Evolutionary conservation across 768 basidiomycete genomes (phyloP).

Genomic region (Epithele typhae): DNA sequence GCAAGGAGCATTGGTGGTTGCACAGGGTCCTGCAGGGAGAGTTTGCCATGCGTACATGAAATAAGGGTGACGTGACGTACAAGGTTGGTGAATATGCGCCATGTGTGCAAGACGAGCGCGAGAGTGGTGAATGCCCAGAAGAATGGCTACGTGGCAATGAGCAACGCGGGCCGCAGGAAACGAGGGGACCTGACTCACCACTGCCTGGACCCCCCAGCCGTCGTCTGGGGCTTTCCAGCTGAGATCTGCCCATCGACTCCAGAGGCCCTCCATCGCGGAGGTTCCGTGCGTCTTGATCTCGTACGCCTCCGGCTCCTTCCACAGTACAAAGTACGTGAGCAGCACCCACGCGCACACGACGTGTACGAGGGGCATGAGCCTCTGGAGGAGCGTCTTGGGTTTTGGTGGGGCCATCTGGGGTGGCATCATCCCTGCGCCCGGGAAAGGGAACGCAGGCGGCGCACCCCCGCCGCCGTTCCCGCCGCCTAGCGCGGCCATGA

Average conservation of each 20-base stretch:
- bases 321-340: slow-evolving; percentile 64
- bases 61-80: slow-evolving; percentile 36
- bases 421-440: slow-evolving; percentile 20
- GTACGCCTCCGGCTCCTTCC: slow-evolving; percentile 54
- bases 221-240: slow-evolving; percentile 34
- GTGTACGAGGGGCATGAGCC: slow-evolving; percentile 63
- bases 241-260: slow-evolving; percentile 65
- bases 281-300: slow-evolving; percentile 31
- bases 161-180: neutral
- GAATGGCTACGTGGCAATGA: slow-evolving; percentile 44
- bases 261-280: slow-evolving; percentile 31
- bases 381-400: slow-evolving; percentile 46
- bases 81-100: slow-evolving; percentile 65
- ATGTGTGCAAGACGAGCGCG: slow-evolving; percentile 65
- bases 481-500: slow-evolving; percentile 29
- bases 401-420: slow-evolving; percentile 15
- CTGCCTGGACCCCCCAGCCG: slow-evolving; percentile 47
- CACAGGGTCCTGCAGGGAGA: slow-evolving; percentile 44
- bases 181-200: slow-evolving; percentile 42
- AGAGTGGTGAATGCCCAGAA: slow-evolving; percentile 80
- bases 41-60: neutral
- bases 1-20: slow-evolving; percentile 57
- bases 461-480: slow-evolving; percentile 16
- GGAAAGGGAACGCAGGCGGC: slow-evolving; percentile 22
- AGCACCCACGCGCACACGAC: slow-evolving; percentile 59